A percentile compares a stretch with the other conserved stretches of the same genome.
phyloP scores from a whole-genome alignment of 768 basidiomycete genomes.

The Kwoniella dejecticola region DNA sequence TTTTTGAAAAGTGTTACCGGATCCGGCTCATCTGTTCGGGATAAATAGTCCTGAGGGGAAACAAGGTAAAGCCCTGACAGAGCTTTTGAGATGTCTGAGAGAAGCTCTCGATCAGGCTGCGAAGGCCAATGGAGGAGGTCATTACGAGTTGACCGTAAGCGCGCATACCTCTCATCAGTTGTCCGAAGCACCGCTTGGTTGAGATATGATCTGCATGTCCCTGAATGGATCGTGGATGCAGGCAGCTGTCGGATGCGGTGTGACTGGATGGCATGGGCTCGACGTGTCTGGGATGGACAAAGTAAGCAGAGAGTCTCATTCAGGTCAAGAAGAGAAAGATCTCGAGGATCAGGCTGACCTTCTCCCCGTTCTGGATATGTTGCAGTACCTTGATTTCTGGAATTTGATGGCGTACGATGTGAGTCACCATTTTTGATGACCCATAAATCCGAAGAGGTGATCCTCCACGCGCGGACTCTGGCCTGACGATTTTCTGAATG shows the following conservation, averaged over 20 bases:
- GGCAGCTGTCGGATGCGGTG: constrained; percentile 82
- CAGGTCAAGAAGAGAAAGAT: too few relatives aligned
- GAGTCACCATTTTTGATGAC: too few relatives aligned
- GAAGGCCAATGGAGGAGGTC: background rate
- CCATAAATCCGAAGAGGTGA: too few relatives aligned
- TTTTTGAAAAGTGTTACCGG: background rate
- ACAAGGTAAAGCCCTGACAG: constrained; percentile 7
- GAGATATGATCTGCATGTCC: too few relatives aligned
- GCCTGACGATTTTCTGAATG: too few relatives aligned
- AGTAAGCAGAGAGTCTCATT: constrained; percentile 9
- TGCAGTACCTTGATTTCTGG: constrained; percentile 81
- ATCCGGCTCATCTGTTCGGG: background rate
- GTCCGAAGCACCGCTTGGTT: background rate
- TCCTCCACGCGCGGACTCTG: too few relatives aligned
- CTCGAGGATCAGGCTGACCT: background rate
- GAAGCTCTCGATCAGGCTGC: constrained; percentile 3
- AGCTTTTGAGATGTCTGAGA: constrained; percentile 7
- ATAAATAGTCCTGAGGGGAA: background rate
- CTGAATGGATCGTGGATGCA: constrained; percentile 63
- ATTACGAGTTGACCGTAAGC: constrained; percentile 15
- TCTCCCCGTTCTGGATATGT: background rate
- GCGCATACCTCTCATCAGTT: background rate
- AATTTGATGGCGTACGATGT: constrained; percentile 76
- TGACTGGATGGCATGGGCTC: constrained; percentile 77
- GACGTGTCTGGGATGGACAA: constrained; percentile 82